These are phyloP conservation scores for Cryptosporidium sp. DNA, from an alignment of 169 alveolate species.

Conservation along the genomic window DNA sequence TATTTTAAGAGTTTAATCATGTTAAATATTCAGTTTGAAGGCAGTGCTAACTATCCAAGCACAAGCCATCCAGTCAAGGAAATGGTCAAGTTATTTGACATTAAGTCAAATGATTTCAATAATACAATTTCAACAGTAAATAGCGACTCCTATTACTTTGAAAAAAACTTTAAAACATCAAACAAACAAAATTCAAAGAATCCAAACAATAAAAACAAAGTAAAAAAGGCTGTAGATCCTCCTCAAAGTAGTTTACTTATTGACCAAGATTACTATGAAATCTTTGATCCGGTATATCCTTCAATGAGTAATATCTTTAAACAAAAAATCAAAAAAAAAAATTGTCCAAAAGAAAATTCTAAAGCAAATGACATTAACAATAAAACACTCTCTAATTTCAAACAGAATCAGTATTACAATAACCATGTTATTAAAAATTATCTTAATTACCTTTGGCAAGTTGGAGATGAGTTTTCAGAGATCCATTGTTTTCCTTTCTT, in stretches of 20 bases:
- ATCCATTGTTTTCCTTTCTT: constrained; percentile 20
- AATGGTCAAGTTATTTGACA: not conserved
- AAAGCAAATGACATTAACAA: not conserved
- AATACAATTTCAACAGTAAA: constrained; percentile 45
- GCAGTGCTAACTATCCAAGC: not conserved
- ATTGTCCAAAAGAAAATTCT: not conserved
- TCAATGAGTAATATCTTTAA: not conserved
- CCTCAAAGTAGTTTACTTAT: not conserved
- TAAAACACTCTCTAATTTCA: not conserved
- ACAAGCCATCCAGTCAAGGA: not conserved
- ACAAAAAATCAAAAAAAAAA: not conserved
- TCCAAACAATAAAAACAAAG: not conserved
- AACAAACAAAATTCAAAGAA: not conserved
- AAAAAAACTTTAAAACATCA: not conserved
- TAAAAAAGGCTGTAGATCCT: not conserved
- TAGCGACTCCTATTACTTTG: not conserved
- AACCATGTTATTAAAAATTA: constrained; percentile 9
- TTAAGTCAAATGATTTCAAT: not conserved
- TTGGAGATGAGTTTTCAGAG: constrained; percentile 67
- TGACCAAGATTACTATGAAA: constrained; percentile 1
- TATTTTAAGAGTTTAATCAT: not conserved
- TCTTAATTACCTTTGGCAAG: constrained; percentile 37
- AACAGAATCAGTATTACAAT: not conserved
- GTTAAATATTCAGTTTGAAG: not conserved
- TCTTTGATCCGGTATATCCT: not conserved